Conservation (phyloP, 23 red algal genomes). For the Porphyridium purpureum region DNA sequence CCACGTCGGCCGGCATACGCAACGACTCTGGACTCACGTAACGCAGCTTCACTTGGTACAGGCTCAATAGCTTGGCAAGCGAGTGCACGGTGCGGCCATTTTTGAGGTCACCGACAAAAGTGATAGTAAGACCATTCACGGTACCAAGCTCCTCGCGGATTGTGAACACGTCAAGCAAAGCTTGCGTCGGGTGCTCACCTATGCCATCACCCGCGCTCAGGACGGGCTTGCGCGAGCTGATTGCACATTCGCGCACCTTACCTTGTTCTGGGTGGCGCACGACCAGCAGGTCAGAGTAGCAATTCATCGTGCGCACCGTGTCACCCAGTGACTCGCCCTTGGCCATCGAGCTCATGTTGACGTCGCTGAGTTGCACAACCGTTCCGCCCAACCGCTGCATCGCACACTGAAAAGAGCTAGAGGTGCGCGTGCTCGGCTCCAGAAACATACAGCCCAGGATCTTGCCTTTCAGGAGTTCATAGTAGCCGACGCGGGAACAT, state of each 20-base stretch:
- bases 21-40: slow-evolving; percentile 77
- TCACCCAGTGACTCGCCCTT: slow-evolving; percentile 88
- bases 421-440: slow-evolving; percentile 81
- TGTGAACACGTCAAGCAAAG: slow-evolving; percentile 93
- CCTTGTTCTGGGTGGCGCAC: slow-evolving; percentile 64
- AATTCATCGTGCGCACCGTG: slow-evolving; percentile 70
- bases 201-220: slow-evolving; percentile 94
- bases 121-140: slow-evolving; percentile 84
- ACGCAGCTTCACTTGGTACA: slow-evolving; percentile 59
- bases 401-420: slow-evolving; percentile 91
- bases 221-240: slow-evolving; percentile 28
- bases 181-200: slow-evolving; percentile 97
- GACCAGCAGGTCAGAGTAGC: slow-evolving; percentile 75
- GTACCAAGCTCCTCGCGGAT: slow-evolving; percentile 99
- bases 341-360: slow-evolving; percentile 36
- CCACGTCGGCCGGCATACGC: slow-evolving; percentile 65
- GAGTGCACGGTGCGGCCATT: slow-evolving; percentile 95
- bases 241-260: slow-evolving; percentile 31
- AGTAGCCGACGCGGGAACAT: slow-evolving; percentile 74
- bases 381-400: slow-evolving; percentile 95
- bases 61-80: slow-evolving; percentile 55
- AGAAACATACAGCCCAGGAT: slow-evolving; percentile 80
- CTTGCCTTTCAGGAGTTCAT: slow-evolving; percentile 81
- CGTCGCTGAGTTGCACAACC: slow-evolving; percentile 50
- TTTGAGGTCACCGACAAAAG: slow-evolving; percentile 90